A percentile compares a stretch with the other conserved stretches of the same genome.
Conservation (phyloP, 192 early-diverging fungal species). For the Spinellus fusiger region DNA sequence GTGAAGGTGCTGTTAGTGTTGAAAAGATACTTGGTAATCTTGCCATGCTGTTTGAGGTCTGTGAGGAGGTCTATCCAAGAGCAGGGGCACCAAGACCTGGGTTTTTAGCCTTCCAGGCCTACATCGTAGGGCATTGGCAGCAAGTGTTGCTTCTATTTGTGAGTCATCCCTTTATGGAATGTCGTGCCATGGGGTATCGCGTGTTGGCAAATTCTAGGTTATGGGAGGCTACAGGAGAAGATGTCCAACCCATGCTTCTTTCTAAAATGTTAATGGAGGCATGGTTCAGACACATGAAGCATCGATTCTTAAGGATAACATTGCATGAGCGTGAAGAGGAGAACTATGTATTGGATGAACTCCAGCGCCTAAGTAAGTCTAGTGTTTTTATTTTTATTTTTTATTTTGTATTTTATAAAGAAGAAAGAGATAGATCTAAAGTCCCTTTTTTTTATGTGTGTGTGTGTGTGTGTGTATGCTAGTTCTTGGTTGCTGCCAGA, state of each 20-base stretch:
- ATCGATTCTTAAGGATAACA: constrained; percentile 8
- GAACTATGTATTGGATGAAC: background rate
- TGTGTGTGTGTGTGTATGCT: background rate
- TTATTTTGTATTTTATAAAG: background rate
- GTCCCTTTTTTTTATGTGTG: background rate
- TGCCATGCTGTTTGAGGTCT: constrained; percentile 20
- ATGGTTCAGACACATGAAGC: constrained; percentile 26
- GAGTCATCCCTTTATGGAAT: constrained; percentile 26
- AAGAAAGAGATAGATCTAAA: background rate
- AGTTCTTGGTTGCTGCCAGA: constrained; percentile 10
- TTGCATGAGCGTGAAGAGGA: constrained; percentile 11
- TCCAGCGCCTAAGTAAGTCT: constrained; percentile 4
- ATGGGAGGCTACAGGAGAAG: background rate
- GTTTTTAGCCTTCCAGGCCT: constrained; percentile 9
- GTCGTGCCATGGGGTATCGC: constrained; percentile 20
- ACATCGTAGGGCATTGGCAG: constrained; percentile 20
- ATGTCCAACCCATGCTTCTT: background rate
- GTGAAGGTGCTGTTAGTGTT: constrained; percentile 9
- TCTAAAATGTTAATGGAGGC: constrained; percentile 14
- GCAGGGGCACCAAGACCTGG: background rate
- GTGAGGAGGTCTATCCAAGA: background rate
- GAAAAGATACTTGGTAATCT: constrained; percentile 21
- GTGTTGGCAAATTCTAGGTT: constrained; percentile 15
- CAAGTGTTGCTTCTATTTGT: constrained; percentile 24
- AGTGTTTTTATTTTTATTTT: background rate